phyloP scores from a whole-genome alignment of 345 rosid species.

The Eucalyptus virginea region DNA sequence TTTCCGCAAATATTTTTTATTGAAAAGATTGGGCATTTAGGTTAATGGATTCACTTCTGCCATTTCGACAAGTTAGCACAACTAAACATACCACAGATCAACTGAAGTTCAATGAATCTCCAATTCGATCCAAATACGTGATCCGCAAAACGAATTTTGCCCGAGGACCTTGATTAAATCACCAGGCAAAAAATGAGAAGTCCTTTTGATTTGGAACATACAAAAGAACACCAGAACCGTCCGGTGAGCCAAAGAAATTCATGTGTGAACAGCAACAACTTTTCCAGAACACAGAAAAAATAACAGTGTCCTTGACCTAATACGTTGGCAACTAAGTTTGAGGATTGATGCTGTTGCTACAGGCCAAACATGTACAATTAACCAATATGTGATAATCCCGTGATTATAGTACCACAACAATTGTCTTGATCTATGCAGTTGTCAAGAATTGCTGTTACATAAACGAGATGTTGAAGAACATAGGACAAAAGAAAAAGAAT shows the following conservation, averaged over 20 bases:
- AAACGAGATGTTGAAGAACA: not conserved
- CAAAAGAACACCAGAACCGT: not conserved
- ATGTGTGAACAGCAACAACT: not conserved
- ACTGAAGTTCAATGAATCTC: not conserved
- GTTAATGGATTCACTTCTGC: not conserved
- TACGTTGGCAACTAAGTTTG: not conserved
- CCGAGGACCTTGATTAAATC: not conserved
- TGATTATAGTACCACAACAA: not conserved
- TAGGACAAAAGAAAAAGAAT: not conserved
- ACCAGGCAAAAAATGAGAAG: not conserved
- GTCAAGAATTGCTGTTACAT: not conserved
- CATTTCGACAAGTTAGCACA: not conserved
- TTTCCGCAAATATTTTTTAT: not conserved
- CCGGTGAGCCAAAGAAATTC: not conserved
- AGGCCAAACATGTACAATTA: not conserved
- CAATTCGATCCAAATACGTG: not conserved
- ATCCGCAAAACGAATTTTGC: not conserved
- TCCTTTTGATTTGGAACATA: not conserved
- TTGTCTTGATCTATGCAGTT: not conserved
- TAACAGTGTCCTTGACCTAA: not conserved
- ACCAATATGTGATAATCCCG: not conserved
- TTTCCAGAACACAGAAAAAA: not conserved
- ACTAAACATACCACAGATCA: not conserved
- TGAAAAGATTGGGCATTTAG: too few species aligned
- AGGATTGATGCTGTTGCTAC: not conserved